A percentile compares a stretch with the other conserved stretches of the same genome.
These are phyloP conservation scores for Xylaria bambusicola DNA, from an alignment of 495 filamentous ascomycete genomes.

Conservation along the genomic window DNA sequence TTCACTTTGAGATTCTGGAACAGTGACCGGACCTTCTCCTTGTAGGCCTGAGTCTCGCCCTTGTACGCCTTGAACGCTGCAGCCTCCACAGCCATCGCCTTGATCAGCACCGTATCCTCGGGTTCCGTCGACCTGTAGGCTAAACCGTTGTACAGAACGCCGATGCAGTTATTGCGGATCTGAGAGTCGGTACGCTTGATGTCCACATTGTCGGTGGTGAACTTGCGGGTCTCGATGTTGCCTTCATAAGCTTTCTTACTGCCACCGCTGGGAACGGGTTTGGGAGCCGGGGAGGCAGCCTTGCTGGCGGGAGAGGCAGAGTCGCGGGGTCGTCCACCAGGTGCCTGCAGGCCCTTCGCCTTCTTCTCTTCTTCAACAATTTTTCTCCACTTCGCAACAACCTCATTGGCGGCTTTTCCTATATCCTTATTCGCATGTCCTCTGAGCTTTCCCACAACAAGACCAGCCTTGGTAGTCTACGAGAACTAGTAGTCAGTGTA, in stretches of 20 bases:
- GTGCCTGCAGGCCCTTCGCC: constrained; percentile 48
- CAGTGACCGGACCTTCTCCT: constrained; percentile 82
- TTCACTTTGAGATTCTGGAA: constrained; percentile 94
- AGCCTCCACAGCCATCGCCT: constrained; percentile 70
- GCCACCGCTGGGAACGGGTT: constrained; percentile 32
- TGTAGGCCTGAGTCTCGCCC: constrained; percentile 73
- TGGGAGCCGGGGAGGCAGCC: constrained; percentile 44
- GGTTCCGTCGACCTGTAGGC: constrained; percentile 60
- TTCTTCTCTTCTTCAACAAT: constrained; percentile 73
- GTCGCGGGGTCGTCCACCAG: constrained; percentile 38
- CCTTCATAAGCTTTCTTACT: constrained; percentile 64
- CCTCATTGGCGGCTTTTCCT: constrained; percentile 69
- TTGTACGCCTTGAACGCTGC: constrained; percentile 67
- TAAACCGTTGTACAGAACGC: constrained; percentile 87
- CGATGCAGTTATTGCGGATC: constrained; percentile 76
- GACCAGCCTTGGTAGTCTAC: constrained; percentile 85
- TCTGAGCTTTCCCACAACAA: constrained; percentile 82
- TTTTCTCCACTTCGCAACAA: constrained; percentile 85
- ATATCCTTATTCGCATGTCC: constrained; percentile 75
- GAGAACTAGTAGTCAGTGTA: constrained; percentile 13
- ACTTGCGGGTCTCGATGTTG: constrained; percentile 73
- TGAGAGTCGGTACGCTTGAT: constrained; percentile 67
- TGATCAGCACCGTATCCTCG: constrained; percentile 59
- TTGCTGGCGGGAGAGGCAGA: constrained; percentile 37
- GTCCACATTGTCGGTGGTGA: constrained; percentile 77